Evolutionary conservation across 495 filamentous ascomycete species (phyloP).

Genomic region (Penicillium crystallinum): DNA sequence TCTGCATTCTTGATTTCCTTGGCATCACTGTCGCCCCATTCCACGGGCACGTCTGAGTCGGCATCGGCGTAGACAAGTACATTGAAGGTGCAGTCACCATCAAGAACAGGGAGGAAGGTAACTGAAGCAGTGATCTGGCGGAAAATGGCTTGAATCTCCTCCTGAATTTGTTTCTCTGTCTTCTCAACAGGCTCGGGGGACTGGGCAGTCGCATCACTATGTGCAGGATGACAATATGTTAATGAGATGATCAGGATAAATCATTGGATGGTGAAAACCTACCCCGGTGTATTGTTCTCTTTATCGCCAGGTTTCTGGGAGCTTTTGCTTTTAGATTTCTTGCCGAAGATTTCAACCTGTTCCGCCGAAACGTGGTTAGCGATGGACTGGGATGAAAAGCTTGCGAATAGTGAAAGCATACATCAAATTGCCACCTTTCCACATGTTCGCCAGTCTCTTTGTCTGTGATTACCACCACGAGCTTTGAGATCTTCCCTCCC

Average conservation of each 20-base stretch:
- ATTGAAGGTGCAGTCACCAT: constrained; percentile 95
- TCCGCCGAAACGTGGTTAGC: constrained; percentile 4
- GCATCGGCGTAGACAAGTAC: constrained; percentile 97
- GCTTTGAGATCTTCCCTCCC: constrained; percentile 90
- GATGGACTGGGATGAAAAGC: not conserved
- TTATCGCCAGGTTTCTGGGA: constrained; percentile 52
- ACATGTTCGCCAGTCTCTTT: constrained; percentile 96
- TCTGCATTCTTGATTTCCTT: constrained; percentile 96
- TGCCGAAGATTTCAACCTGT: constrained; percentile 66
- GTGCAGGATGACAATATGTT: not conserved
- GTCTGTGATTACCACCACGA: constrained; percentile 91
- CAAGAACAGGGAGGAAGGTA: constrained; percentile 89
- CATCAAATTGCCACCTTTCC: constrained; percentile 98
- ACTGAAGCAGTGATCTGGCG: constrained; percentile 97
- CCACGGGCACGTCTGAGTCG: constrained; percentile 92
- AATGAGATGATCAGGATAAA: not conserved
- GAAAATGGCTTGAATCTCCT: constrained; percentile 92
- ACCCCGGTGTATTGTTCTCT: constrained; percentile 56
- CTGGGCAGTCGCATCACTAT: constrained; percentile 30
- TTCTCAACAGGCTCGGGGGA: constrained; percentile 55
- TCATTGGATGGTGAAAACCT: constrained; percentile 15
- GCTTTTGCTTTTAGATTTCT: constrained; percentile 46
- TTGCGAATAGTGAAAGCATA: constrained; percentile 32
- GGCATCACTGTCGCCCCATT: constrained; percentile 98
- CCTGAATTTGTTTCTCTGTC: constrained; percentile 87